Conservation (phyloP, 768 basidiomycete genomes). For the Tulasnella sp. region DNA sequence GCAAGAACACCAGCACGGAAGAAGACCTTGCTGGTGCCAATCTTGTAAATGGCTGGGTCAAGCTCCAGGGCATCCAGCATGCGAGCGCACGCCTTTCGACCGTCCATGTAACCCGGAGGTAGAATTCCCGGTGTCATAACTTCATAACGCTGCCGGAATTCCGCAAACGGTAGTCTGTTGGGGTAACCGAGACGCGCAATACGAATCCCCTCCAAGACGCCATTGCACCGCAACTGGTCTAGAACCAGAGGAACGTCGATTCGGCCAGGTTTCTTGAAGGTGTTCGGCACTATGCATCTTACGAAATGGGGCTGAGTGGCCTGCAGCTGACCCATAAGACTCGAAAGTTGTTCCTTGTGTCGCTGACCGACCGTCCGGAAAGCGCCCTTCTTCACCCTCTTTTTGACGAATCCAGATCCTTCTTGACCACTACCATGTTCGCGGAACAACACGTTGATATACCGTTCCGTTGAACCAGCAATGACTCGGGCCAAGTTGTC, state of each 20-base stretch:
- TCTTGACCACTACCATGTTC: conserved; percentile 52
- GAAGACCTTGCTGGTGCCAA: conserved; percentile 96
- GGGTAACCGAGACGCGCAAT: conserved; percentile 97
- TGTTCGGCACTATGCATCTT: conserved; percentile 93
- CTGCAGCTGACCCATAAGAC: conserved; percentile 81
- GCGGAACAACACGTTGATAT: conserved; percentile 70
- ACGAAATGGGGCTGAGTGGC: conserved; percentile 98
- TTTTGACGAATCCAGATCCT: conserved; percentile 33
- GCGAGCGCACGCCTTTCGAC: conserved; percentile 79
- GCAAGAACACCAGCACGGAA: conserved; percentile 98
- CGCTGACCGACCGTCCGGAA: conserved; percentile 93
- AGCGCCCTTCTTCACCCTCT: conserved; percentile 86
- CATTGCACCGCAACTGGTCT: conserved; percentile 94
- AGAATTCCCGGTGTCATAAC: conserved; percentile 88
- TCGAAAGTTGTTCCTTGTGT: conserved; percentile 88
- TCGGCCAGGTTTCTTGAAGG: conserved; percentile 76
- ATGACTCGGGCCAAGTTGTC: conserved; percentile 88
- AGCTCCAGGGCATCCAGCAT: conserved; percentile 86
- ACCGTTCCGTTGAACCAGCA: conserved; percentile 66
- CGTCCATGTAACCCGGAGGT: conserved; percentile 94
- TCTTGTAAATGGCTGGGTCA: conserved; percentile 70
- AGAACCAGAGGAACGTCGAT: conserved; percentile 91
- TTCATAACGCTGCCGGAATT: conserved; percentile 95
- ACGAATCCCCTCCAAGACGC: conserved; percentile 96
- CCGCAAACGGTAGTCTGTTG: conserved; percentile 90